phyloP scores from a whole-genome alignment of 2,329 filamentous ascomycete genomes.

The Colletotrichum endophyticum region DNA sequence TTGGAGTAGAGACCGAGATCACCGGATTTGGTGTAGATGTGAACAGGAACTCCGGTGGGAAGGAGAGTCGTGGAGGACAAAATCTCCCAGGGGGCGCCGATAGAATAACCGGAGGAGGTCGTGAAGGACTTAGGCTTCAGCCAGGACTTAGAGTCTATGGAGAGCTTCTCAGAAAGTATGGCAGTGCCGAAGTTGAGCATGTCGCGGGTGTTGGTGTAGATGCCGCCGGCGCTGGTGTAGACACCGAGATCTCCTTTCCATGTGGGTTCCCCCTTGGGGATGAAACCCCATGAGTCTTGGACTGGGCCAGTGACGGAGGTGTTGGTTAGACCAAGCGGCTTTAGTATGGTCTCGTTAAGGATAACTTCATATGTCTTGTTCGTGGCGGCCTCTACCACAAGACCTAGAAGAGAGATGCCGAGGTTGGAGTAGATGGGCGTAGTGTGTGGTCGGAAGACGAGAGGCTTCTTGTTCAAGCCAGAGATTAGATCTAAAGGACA shows the following conservation, averaged over 20 bases:
- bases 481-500: constrained; percentile 21
- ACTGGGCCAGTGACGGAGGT: constrained; percentile 41
- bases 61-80: constrained; percentile 33
- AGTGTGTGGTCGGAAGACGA: constrained; percentile 20
- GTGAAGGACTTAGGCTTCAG: constrained; percentile 48
- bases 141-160: constrained; percentile 47
- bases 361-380: constrained; percentile 25
- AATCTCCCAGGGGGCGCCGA: constrained; percentile 41
- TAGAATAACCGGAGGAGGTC: constrained; percentile 36
- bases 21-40: constrained; percentile 38
- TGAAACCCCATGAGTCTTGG: constrained; percentile 32
- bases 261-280: constrained; percentile 36
- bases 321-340: constrained; percentile 44
- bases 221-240: constrained; percentile 44
- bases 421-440: constrained; percentile 26
- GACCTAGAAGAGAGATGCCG: constrained; percentile 24
- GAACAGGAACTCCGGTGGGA: constrained; percentile 30
- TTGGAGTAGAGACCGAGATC: constrained; percentile 35
- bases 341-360: constrained; percentile 42
- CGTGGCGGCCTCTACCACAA: constrained; percentile 26
- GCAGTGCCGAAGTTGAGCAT: constrained; percentile 44
- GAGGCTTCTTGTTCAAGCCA: constrained; percentile 14
- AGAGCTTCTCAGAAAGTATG: constrained; percentile 44
- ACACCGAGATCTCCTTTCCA: constrained; percentile 40
- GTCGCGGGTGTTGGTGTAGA: constrained; percentile 47